phyloP scores from a whole-genome alignment of 306 rosid genomes.

The Prunus mongolica region DNA sequence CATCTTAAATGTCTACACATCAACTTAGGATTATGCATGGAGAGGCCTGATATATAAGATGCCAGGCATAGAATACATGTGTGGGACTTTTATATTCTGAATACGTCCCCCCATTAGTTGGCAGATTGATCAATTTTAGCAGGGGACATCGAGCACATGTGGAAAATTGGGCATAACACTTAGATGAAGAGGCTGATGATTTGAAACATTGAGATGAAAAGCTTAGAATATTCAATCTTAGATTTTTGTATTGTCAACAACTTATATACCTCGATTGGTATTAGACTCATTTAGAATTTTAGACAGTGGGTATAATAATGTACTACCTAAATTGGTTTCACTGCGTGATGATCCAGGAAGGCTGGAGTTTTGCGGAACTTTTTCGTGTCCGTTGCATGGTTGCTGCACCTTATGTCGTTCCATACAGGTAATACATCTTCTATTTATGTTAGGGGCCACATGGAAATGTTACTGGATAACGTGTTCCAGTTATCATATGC shows the following conservation, averaged over 20 bases:
- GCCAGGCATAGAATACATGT: neutral
- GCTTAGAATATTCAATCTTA: neutral
- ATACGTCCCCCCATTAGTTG: neutral
- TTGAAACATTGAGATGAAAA: neutral
- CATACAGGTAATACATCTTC: constrained; percentile 51
- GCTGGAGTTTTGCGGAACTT: constrained; percentile 81
- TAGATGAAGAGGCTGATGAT: neutral
- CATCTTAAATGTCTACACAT: neutral
- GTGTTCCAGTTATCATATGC: neutral
- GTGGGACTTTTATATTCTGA: neutral
- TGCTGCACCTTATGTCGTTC: constrained; percentile 84
- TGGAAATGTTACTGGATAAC: neutral
- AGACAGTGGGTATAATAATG: neutral
- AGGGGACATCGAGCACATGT: neutral
- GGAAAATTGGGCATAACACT: neutral
- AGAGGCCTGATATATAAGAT: neutral
- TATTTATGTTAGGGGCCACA: neutral
- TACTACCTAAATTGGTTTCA: constrained; percentile 7
- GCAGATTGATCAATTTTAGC: neutral
- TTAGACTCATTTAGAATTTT: neutral
- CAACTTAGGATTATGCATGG: neutral
- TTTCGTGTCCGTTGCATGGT: constrained; percentile 62
- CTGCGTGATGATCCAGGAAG: constrained; percentile 63
- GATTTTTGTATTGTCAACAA: neutral
- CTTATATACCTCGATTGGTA: neutral